Percentiles rank a stretch among this genome's conserved stretches.
Evolutionary conservation across 495 filamentous ascomycete species (phyloP).

Genomic region (Hyaloscypha hepaticicola): DNA sequence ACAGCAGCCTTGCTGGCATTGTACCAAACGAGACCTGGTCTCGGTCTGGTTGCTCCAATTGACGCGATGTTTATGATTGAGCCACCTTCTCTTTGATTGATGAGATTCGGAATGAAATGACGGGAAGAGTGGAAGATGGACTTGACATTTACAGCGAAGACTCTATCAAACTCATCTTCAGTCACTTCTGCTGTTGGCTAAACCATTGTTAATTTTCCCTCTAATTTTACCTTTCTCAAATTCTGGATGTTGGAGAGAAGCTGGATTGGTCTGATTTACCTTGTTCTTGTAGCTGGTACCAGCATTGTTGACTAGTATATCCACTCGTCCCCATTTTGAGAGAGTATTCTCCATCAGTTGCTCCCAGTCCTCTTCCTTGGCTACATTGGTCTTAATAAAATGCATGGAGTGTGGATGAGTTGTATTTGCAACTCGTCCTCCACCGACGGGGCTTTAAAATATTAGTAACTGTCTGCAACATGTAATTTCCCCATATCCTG

Average conservation of each 20-base stretch:
- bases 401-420: conserved; percentile 36
- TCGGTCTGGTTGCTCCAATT: conserved; percentile 60
- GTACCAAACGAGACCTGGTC: conserved; percentile 70
- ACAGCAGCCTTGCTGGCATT: conserved; percentile 68
- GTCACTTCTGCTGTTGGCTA: conserved; percentile 61
- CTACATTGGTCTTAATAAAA: conserved; percentile 53
- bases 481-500: background rate
- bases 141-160: conserved; percentile 68
- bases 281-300: conserved; percentile 68
- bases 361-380: conserved; percentile 50
- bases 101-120: conserved; percentile 52
- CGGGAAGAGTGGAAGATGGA: conserved; percentile 56
- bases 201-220: conserved; percentile 3
- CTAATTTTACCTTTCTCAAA: background rate
- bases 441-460: conserved; percentile 39
- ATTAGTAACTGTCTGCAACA: background rate
- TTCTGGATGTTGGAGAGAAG: background rate
- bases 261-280: conserved; percentile 34
- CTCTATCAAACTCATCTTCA: conserved; percentile 63
- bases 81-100: conserved; percentile 57
- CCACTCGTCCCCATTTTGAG: conserved; percentile 49
- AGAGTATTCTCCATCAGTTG: conserved; percentile 45
- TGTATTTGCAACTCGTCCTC: conserved; percentile 43
- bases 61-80: conserved; percentile 66
- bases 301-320: conserved; percentile 68